Evolutionary conservation across 163 green algal genomes (phyloP), one percentile per base, ranked within the genome.

Genomic region (Scenedesmus sp.): DNA sequence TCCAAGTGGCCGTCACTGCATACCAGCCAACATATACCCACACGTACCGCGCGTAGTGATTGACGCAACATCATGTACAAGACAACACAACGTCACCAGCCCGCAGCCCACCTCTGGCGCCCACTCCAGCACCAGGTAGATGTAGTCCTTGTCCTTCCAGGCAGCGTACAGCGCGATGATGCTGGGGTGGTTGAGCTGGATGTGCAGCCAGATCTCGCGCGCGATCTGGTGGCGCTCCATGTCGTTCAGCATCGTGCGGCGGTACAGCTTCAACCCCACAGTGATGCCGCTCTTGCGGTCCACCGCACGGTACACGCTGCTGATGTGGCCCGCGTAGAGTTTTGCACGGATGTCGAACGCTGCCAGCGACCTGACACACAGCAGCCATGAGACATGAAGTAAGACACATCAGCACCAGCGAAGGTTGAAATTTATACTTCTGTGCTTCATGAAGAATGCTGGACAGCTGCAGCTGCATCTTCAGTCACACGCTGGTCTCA

Each of bases 51-150:
- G 13, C 59, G 34, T 46, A 46, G 34, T 46, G 34, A 46, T 46
- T 46, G 34, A 46, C 34, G 34, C 34, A 46, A 46, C 34, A 46
- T 85, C 77, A 62, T 6, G 10, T 20, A 57, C 23, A 59, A 16
- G 8, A 34, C 23, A 59, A 57, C 15, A 82, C 77, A 85, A 8
- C 77, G 7, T 16, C 77, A 57, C 57, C 70, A 18, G 3, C 34
- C 34, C 54, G 13, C n/a, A 20, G 64, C 93, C 82, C 83, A 95
- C 94, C 94, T 92, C 94, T 26, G 94, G 94, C 34, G 95, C 95
- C 95, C 95, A 96, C 91, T 97, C 95, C 62, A 96, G 91, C 2
- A 93, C 94, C 52, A 97, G 90, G 92, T 97, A 96, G 57, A 97
- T 94, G 90, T 95, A 95, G 56, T 94, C 83, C 2, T 90, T 84